A percentile compares a stretch with the other conserved stretches of the same genome.
These are phyloP conservation scores for Hypoxylon sp. DNA, from an alignment of 2,329 filamentous ascomycete species.

Conservation along the genomic window DNA sequence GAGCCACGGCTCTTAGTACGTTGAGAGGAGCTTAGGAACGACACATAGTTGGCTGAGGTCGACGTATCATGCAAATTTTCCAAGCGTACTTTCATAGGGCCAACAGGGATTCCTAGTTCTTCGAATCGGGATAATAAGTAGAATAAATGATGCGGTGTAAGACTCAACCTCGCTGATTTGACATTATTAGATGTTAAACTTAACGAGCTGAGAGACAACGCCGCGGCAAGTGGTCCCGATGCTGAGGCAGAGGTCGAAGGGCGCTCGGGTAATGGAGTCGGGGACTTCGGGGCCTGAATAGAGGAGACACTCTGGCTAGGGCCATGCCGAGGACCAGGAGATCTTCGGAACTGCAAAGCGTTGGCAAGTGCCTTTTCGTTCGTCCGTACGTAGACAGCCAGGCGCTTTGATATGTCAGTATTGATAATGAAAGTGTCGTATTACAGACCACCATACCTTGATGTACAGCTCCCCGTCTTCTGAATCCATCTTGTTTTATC, in stretches of 20 bases:
- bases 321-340: conserved; percentile 77
- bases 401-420: conserved; percentile 73
- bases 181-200: conserved; percentile 87
- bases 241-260: conserved; percentile 78
- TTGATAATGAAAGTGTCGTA: conserved; percentile 74
- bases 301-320: conserved; percentile 76
- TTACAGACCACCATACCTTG: conserved; percentile 72
- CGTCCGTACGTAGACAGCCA: conserved; percentile 95
- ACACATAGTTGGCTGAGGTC: conserved; percentile 92
- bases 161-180: conserved; percentile 90
- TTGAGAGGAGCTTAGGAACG: conserved; percentile 89
- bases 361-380: conserved; percentile 98
- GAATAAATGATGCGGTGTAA: conserved; percentile 97
- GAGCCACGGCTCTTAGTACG: conserved; percentile 83
- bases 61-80: conserved; percentile 94
- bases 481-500: conserved; percentile 78
- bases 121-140: conserved; percentile 96
- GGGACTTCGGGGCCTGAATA: conserved; percentile 68
- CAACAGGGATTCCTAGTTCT: conserved; percentile 89
- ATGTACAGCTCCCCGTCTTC: conserved; percentile 92
- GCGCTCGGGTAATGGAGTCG: conserved; percentile 72
- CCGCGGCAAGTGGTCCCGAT: conserved; percentile 82
- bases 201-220: conserved; percentile 87
- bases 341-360: conserved; percentile 87
- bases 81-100: conserved; percentile 94